These are phyloP conservation scores for Kwoniella europaea DNA, from an alignment of 768 basidiomycete genomes.

Conservation along the genomic window DNA sequence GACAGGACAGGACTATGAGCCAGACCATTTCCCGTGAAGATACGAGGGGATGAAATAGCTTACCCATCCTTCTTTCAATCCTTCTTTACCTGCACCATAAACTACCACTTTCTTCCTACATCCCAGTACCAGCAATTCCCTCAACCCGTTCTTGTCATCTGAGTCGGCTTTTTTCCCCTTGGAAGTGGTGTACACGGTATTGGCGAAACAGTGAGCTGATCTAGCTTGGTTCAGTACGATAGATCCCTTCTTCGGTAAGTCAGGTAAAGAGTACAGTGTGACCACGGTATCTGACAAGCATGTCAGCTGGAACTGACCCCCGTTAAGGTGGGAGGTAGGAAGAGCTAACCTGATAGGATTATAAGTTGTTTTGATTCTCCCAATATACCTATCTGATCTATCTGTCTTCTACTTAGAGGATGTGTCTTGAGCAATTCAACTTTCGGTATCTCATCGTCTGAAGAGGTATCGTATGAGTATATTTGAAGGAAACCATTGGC, in stretches of 20 bases:
- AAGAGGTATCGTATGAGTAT: constrained; percentile 39
- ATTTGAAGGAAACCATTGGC: constrained; percentile 48
- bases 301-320: background rate
- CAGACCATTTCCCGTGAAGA: constrained; percentile 49
- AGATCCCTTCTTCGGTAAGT: constrained; percentile 65
- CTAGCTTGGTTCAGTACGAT: constrained; percentile 77
- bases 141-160: constrained; percentile 43
- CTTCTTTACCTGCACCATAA: constrained; percentile 79
- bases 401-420: constrained; percentile 60
- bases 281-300: constrained; percentile 68
- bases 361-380: constrained; percentile 85
- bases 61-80: constrained; percentile 70
- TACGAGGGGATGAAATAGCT: constrained; percentile 77
- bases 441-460: constrained; percentile 18
- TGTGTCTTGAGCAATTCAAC: constrained; percentile 37
- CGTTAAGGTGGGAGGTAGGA: background rate
- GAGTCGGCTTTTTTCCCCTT: constrained; percentile 43
- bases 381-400: constrained; percentile 87
- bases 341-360: constrained; percentile 73
- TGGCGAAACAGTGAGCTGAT: constrained; percentile 81
- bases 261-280: constrained; percentile 76
- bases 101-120: constrained; percentile 83
- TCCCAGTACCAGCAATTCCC: constrained; percentile 78
- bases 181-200: constrained; percentile 62
- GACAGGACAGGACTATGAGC: too few relatives aligned